Conservation (phyloP, 2,329 filamentous ascomycete genomes). For the Ascosphaera aggregata region DNA sequence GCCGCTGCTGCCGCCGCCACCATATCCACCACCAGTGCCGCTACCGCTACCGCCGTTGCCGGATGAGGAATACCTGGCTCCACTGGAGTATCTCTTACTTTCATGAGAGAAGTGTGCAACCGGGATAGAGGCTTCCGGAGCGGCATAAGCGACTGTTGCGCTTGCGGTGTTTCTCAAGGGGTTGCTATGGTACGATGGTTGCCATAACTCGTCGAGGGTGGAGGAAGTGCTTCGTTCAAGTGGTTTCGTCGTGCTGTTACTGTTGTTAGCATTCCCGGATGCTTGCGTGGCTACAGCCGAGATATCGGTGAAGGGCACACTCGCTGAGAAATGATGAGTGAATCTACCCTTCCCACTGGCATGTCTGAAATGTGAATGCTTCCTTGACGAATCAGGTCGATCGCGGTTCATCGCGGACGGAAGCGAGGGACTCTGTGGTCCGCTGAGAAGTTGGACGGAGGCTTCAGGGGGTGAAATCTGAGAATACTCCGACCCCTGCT, state of each 20-base stretch:
- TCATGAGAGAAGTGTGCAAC: conserved; percentile 29
- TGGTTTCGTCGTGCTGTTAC: no score
- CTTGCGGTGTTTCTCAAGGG: conserved; percentile 21
- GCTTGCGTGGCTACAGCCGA: neutral
- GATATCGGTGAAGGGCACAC: neutral
- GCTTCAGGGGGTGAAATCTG: neutral
- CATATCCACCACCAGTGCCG: conserved; percentile 3
- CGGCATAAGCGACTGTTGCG: conserved; percentile 28
- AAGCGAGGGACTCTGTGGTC: neutral
- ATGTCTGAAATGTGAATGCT: neutral
- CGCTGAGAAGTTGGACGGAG: neutral
- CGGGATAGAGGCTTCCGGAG: conserved; percentile 25
- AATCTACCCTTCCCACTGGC: neutral
- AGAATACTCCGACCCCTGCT: conserved; percentile 17
- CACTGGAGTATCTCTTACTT: conserved; percentile 12
- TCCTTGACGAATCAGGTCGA: neutral
- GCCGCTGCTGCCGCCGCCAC: neutral
- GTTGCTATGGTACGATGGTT: neutral
- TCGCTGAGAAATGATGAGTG: neutral
- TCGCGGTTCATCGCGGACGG: neutral
- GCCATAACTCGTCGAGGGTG: neutral
- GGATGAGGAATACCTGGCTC: conserved; percentile 9
- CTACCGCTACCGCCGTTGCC: conserved; percentile 3
- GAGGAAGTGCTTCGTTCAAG: neutral
- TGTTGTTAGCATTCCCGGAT: neutral